A percentile compares a stretch with the other conserved stretches of the same genome.
Conservation (phyloP, 2,329 filamentous ascomycete genomes). For the Talaromyces islandicus region DNA sequence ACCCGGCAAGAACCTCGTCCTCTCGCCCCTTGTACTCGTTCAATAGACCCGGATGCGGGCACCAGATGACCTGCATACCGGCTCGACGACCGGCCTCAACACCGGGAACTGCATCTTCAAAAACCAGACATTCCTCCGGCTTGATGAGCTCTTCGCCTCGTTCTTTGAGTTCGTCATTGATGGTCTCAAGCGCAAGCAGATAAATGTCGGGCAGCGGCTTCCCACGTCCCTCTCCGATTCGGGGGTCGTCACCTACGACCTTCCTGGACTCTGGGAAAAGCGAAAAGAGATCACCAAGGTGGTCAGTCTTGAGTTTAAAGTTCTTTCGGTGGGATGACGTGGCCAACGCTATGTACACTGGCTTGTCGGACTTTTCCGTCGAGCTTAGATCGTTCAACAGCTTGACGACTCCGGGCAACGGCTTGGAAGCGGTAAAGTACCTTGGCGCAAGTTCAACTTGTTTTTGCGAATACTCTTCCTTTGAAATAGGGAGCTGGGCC, state of each 20-base stretch:
- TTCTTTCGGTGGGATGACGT: constrained; percentile 69
- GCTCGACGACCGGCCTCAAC: constrained; percentile 86
- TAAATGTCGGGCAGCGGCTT: constrained; percentile 97
- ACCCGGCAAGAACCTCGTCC: constrained; percentile 74
- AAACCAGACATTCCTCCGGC: constrained; percentile 88
- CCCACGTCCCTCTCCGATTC: constrained; percentile 72
- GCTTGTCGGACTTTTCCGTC: constrained; percentile 31
- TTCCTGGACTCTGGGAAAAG: constrained; percentile 63
- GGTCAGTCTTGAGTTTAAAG: constrained; percentile 68
- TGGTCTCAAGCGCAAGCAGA: constrained; percentile 72
- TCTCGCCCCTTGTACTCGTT: constrained; percentile 71
- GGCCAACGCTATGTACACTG: constrained; percentile 76
- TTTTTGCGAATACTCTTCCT: constrained; percentile 59
- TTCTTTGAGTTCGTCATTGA: constrained; percentile 65
- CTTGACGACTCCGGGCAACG: constrained; percentile 69
- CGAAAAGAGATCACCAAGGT: constrained; percentile 47
- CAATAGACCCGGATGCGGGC: constrained; percentile 73
- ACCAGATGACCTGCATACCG: constrained; percentile 93
- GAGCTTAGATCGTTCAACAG: constrained; percentile 50
- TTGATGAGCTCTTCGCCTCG: constrained; percentile 56
- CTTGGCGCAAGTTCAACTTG: constrained; percentile 60
- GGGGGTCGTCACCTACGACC: constrained; percentile 77
- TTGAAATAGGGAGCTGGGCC: constrained; percentile 74
- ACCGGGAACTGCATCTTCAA: constrained; percentile 90
- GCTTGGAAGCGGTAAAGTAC: constrained; percentile 67